These are phyloP conservation scores for Gaultheria prostrata DNA, from an alignment of 148 eudicot species.

Conservation along the genomic window DNA sequence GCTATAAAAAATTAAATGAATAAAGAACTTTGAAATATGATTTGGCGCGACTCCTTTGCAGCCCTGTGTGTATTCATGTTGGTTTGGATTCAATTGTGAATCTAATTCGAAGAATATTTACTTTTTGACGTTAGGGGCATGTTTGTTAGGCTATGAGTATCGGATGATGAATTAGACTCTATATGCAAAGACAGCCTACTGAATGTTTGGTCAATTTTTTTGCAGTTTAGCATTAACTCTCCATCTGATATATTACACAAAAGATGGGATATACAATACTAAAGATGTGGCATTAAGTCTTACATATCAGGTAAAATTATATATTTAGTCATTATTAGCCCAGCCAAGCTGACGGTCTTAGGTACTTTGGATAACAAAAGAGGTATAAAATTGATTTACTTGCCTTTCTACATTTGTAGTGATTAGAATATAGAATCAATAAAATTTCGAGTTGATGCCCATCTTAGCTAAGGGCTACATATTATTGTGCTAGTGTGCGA, in stretches of 20 bases:
- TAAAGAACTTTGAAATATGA: too few relatives aligned
- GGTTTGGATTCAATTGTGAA: not conserved
- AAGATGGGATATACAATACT: not conserved
- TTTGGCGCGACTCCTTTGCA: too few relatives aligned
- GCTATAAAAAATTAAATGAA: too few relatives aligned
- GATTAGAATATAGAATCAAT: not conserved
- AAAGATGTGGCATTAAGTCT: not conserved
- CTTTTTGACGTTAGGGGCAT: not conserved
- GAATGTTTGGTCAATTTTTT: not conserved
- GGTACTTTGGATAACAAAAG: not conserved
- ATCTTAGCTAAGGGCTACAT: not conserved
- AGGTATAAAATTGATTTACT: not conserved
- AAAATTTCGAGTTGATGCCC: not conserved
- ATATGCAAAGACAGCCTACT: not conserved
- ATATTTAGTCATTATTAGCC: too few relatives aligned
- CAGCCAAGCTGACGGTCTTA: not conserved
- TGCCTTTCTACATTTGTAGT: not conserved
- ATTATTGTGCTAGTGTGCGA: conserved; percentile 24
- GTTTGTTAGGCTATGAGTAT: not conserved
- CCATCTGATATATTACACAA: not conserved
- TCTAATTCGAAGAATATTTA: not conserved
- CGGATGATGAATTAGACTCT: not conserved
- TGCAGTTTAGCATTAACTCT: not conserved
- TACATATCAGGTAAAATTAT: not conserved
- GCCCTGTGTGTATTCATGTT: not conserved